A percentile compares a stretch with the other conserved stretches of the same genome.
Conservation (phyloP, 2,329 filamentous ascomycete genomes). For the Xylaria arbuscula region DNA sequence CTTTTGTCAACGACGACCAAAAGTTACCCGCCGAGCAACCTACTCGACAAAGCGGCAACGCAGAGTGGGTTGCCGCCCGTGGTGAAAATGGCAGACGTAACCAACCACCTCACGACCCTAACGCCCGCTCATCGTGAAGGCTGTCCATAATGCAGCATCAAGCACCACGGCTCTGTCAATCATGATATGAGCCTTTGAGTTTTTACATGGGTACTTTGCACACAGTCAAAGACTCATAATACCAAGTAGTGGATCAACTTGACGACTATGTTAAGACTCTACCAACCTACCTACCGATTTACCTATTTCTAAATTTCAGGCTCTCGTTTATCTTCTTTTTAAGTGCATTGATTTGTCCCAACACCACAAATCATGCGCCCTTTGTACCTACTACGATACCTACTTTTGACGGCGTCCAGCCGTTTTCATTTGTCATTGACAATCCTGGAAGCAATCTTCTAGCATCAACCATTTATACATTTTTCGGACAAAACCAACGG, state of each 20-base stretch:
- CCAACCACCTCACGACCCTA: constrained; percentile 56
- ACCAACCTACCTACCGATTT: constrained; percentile 1
- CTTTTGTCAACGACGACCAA: constrained; percentile 60
- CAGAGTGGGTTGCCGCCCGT: constrained; percentile 63
- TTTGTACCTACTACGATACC: constrained; percentile 33
- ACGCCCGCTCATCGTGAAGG: constrained; percentile 58
- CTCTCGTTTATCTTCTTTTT: constrained; percentile 33
- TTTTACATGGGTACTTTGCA: not conserved
- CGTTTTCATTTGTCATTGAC: constrained; percentile 45
- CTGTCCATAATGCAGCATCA: constrained; percentile 26
- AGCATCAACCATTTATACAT: constrained; percentile 37
- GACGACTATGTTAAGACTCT: constrained; percentile 11
- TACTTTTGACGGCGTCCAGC: constrained; percentile 32
- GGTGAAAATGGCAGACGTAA: constrained; percentile 57
- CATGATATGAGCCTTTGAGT: not conserved
- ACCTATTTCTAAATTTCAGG: constrained; percentile 8
- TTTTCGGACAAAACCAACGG: constrained; percentile 40
- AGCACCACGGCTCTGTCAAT: not conserved
- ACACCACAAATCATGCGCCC: not conserved
- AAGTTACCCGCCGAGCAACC: constrained; percentile 71
- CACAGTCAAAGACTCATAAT: not conserved
- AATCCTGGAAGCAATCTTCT: constrained; percentile 1
- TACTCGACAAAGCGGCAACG: constrained; percentile 61
- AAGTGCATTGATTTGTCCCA: constrained; percentile 3
- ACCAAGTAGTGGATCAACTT: constrained; percentile 9